phyloP scores from a whole-genome alignment of 2,329 filamentous ascomycete species.

The Claviceps sp. region DNA sequence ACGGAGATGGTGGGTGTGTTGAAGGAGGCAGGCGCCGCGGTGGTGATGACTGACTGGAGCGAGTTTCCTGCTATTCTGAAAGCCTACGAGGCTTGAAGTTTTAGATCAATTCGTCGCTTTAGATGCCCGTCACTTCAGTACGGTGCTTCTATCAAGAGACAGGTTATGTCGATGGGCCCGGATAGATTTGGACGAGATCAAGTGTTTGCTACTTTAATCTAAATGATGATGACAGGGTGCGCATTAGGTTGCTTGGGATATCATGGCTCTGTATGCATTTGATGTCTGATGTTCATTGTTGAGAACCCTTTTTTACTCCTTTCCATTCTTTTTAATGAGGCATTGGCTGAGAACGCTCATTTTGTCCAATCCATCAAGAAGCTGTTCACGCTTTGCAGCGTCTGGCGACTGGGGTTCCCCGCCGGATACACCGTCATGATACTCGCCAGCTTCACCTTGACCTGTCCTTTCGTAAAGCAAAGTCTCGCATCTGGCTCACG shows the following conservation, averaged over 20 bases:
- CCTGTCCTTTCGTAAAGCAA: slow-evolving; percentile 56
- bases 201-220: no score
- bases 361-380: slow-evolving; percentile 57
- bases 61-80: slow-evolving; percentile 37
- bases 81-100: slow-evolving; percentile 27
- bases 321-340: neutral
- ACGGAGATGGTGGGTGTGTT: slow-evolving; percentile 52
- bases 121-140: neutral
- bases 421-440: slow-evolving; percentile 69
- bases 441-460: slow-evolving; percentile 66
- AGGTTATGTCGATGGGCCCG: no score
- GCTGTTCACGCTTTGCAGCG: slow-evolving; percentile 82
- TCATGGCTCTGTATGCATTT: no score
- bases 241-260: no score
- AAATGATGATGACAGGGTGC: no score
- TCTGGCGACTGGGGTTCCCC: slow-evolving; percentile 72
- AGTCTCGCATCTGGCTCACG: slow-evolving; percentile 12
- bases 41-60: slow-evolving; percentile 48
- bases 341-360: slow-evolving; percentile 7
- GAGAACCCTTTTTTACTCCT: neutral
- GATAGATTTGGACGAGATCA: no score
- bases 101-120: no score
- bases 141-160: no score
- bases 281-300: no score
- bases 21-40: slow-evolving; percentile 45